phyloP scores from a whole-genome alignment of 2,329 filamentous ascomycete species.

The Colletotrichum orbiculare region DNA sequence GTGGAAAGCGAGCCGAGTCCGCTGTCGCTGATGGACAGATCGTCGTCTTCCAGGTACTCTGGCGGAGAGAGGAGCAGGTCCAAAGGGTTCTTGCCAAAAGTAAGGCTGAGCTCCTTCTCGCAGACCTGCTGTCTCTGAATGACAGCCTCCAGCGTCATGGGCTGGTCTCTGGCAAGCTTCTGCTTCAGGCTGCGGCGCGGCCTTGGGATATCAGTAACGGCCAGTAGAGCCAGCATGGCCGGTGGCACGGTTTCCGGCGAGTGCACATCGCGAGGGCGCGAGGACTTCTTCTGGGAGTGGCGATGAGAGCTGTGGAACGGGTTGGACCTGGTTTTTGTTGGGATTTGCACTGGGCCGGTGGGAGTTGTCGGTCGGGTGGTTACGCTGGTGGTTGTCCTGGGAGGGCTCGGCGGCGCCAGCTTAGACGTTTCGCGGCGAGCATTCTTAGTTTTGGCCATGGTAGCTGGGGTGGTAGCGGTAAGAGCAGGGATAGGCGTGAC shows the following conservation, averaged over 20 bases:
- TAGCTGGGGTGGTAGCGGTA: constrained; percentile 31
- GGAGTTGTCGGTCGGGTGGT: constrained; percentile 42
- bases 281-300: constrained; percentile 49
- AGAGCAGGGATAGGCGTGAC: constrained; percentile 35
- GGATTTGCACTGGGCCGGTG: constrained; percentile 67
- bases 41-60: constrained; percentile 65
- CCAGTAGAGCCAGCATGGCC: constrained; percentile 70
- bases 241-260: constrained; percentile 67
- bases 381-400: constrained; percentile 37
- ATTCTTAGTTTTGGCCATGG: constrained; percentile 38
- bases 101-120: constrained; percentile 69
- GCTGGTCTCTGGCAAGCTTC: constrained; percentile 42
- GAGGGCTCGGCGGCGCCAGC: constrained; percentile 37
- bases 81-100: constrained; percentile 64
- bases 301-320: constrained; percentile 51
- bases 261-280: constrained; percentile 54
- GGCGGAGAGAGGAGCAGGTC: constrained; percentile 70
- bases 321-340: constrained; percentile 54
- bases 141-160: constrained; percentile 66
- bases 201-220: constrained; percentile 70
- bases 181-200: constrained; percentile 50
- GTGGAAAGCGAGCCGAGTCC: constrained; percentile 64
- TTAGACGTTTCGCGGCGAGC: constrained; percentile 37
- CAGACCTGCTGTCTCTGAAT: constrained; percentile 64
- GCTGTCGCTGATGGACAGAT: constrained; percentile 59